These are phyloP conservation scores for Thraustotheca clavata DNA, from an alignment of 352 stramenopile genomes.

Conservation along the genomic window DNA sequence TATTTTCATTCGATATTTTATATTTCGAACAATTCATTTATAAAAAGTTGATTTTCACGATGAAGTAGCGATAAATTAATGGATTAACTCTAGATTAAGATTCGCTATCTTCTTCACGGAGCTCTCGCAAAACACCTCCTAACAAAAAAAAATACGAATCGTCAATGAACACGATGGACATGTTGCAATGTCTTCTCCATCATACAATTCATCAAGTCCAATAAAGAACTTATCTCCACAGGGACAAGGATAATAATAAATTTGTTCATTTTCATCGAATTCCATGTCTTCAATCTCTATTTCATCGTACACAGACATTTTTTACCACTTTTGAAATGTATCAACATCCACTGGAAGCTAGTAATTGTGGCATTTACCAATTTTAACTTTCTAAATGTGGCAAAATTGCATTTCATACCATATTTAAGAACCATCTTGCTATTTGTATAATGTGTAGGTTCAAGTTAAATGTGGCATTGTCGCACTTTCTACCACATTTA, in stretches of 20 bases:
- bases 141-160: slow-evolving; percentile 94
- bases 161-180: slow-evolving; percentile 95
- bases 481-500: not conserved
- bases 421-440: no score
- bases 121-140: slow-evolving; percentile 67
- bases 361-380: no score
- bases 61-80: no score
- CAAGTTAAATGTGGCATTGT: not conserved
- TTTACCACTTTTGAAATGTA: no score
- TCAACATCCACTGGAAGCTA: no score
- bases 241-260: slow-evolving; percentile 97
- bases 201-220: slow-evolving; percentile 75
- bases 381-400: no score
- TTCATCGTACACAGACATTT: slow-evolving; percentile 95
- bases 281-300: slow-evolving; percentile 98
- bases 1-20: no score
- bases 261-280: slow-evolving; percentile 88
- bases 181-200: slow-evolving; percentile 96
- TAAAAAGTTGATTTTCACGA: no score
- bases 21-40: no score
- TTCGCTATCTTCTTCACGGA: slow-evolving; percentile 56
- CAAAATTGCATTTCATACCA: no score
- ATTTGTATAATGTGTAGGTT: no score
- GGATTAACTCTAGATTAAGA: no score
- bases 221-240: slow-evolving; percentile 94